Base-by-base conservation (phyloP, 2,329 filamentous ascomycete genomes). In the Thielaviopsis populi region DNA sequence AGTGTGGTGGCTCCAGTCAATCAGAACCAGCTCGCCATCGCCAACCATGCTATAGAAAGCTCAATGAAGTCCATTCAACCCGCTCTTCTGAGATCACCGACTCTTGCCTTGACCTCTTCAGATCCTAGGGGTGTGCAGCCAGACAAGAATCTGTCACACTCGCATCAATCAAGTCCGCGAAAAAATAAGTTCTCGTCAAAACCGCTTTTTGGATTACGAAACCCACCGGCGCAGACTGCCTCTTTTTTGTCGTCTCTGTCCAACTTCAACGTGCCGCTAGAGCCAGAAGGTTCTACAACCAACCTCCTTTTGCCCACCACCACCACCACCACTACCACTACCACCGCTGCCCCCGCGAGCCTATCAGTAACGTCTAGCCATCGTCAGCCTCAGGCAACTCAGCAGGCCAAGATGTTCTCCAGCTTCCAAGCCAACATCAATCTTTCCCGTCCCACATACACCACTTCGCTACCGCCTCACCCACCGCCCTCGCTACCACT, bases 11-110 rank as follows among this genome's bases (percentile, higher is more conserved):
- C 71, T 7, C 66, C 70, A 1, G 64, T 70, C 22, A 70, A 70
- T 37, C 69, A 71, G 53, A 71, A 69, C 46, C 71, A 72, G 37
- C 72, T 73, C 67, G 72, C 73, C 62, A 68, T 74, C 48, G 70
- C 75, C 62, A 73, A 74, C 63, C 73, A 74, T 60, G 63, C 30
- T 33, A 41, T 42, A 27, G 42, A 58, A 33, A 56, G 27, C 41
- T 61, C 27, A 43, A 61, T 56, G 53, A 37, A 37, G 30, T 15
- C 22, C 7, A 66, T 61, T 17, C 46, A 63, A 10, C 61, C 64
- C 10, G 60, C 64, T 27, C 63, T 58, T 37, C 61, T 58, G 27
- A 50, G 33, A 30, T 46, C 61, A 56, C 17, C 33, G 7, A 37
- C 10, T 33, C 11, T 50, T 50, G 11, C 46, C 19, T 15, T 27